phyloP scores from a whole-genome alignment of 2,329 filamentous ascomycete genomes.

The Aspergillus pseudoviridinutans region DNA sequence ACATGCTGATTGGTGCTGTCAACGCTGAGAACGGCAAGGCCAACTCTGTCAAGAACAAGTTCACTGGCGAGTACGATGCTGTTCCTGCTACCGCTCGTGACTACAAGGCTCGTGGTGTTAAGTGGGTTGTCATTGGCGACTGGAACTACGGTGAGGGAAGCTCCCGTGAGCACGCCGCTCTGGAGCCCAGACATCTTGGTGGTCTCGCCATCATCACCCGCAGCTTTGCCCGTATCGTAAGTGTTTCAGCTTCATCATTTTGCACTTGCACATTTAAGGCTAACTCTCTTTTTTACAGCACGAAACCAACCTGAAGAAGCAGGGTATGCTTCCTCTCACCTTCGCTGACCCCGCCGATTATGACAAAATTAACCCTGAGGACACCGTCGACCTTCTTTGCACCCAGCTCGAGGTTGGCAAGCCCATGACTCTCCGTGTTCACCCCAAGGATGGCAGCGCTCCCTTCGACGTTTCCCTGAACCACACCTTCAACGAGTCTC shows the following conservation, averaged over 20 bases:
- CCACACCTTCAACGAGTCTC: conserved; percentile 97
- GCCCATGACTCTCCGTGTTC: conserved; percentile 85
- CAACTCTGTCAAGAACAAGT: conserved; percentile 94
- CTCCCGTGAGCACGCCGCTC: conserved; percentile 96
- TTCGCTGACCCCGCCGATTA: conserved; percentile 95
- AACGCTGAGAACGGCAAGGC: conserved; percentile 95
- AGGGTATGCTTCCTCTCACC: conserved; percentile 98
- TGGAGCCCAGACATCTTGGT: conserved; percentile 95
- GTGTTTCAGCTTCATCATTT: conserved; percentile 18
- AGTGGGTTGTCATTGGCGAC: conserved; percentile 97
- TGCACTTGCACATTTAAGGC: not conserved
- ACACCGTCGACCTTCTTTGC: conserved; percentile 85
- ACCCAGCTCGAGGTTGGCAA: conserved; percentile 89
- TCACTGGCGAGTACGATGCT: conserved; percentile 76
- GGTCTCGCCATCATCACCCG: conserved; percentile 95
- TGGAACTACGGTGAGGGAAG: conserved; percentile 99
- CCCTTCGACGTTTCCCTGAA: conserved; percentile 76
- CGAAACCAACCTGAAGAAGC: conserved; percentile 99
- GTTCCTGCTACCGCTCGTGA: conserved; percentile 93
- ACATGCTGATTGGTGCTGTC: conserved; percentile 97
- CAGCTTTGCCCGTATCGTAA: conserved; percentile 87
- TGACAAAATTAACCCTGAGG: conserved; percentile 90
- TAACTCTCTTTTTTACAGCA: conserved; percentile 49
- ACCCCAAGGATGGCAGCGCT: conserved; percentile 75
- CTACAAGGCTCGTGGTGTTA: conserved; percentile 95